Evolutionary conservation across 352 stramenopile genomes (phyloP).

Genomic region (Phytophthora sansomeana): DNA sequence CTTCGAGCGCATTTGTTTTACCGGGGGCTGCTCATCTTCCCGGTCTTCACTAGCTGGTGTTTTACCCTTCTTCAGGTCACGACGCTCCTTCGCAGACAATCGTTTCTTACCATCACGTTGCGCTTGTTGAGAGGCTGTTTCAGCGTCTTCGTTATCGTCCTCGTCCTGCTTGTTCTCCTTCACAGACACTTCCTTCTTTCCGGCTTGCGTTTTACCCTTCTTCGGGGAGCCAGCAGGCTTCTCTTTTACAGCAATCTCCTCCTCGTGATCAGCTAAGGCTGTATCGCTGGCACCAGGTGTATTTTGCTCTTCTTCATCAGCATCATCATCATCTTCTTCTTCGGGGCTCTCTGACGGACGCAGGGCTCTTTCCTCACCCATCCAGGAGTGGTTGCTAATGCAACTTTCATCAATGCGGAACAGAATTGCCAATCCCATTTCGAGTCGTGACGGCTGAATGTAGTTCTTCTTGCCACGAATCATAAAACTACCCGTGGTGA

Average conservation of each 20-base stretch:
- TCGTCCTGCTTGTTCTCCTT: conserved; percentile 26
- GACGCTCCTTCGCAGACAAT: conserved; percentile 76
- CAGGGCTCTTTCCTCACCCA: conserved; percentile 24
- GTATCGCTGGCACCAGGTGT: conserved; percentile 1
- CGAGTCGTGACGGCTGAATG: conserved; percentile 87
- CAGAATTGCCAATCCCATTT: conserved; percentile 92
- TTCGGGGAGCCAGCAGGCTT: not conserved
- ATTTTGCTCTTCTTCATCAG: conserved; percentile 20
- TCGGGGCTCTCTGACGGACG: conserved; percentile 28
- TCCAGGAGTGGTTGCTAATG: conserved; percentile 61
- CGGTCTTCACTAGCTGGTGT: conserved; percentile 23
- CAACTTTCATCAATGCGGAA: conserved; percentile 92
- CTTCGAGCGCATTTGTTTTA: conserved; percentile 25
- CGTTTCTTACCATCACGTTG: conserved; percentile 61
- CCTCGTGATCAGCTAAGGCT: not conserved
- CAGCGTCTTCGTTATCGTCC: conserved; percentile 18
- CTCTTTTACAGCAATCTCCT: not conserved
- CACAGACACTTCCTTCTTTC: conserved; percentile 14
- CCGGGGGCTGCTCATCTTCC: conserved; percentile 16
- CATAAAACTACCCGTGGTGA: conserved; percentile 98
- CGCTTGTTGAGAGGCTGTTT: conserved; percentile 2
- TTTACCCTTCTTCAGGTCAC: conserved; percentile 84
- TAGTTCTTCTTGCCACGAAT: conserved; percentile 96
- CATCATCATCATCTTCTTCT: conserved; percentile 20
- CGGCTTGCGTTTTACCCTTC: not conserved